A percentile compares a stretch with the other conserved stretches of the same genome.
Evolutionary conservation across 805 yeast genomes (phyloP).

Genomic region (Osmozyma mogii): DNA sequence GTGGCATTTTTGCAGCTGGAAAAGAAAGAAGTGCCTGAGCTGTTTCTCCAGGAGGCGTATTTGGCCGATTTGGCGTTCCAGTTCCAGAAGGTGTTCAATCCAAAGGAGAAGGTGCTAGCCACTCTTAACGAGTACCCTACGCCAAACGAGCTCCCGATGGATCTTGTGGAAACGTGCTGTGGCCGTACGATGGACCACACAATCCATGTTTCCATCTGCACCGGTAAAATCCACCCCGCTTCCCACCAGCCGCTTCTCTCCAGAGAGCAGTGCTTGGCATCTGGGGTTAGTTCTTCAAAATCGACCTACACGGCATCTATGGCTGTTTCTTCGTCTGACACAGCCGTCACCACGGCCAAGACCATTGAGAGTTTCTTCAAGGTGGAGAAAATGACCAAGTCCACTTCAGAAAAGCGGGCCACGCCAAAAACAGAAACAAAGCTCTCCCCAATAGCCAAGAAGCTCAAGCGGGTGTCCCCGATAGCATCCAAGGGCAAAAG

Average conservation of each 20-base stretch:
- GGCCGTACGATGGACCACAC: constrained; percentile 38
- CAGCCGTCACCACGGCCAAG: constrained; percentile 1
- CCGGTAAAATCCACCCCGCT: constrained; percentile 63
- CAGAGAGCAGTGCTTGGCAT: constrained; percentile 34
- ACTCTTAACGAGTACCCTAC: constrained; percentile 53
- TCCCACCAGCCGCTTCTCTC: constrained; percentile 39
- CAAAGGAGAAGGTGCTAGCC: constrained; percentile 38
- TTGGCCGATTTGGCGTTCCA: constrained; percentile 74
- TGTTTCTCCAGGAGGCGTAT: constrained; percentile 51
- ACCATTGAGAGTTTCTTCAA: constrained; percentile 11
- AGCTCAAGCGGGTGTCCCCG: constrained; percentile 7
- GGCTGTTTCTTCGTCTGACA: background rate
- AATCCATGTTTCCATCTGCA: constrained; percentile 49
- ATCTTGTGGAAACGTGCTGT: constrained; percentile 36
- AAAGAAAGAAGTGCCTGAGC: constrained; percentile 52
- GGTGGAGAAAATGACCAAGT: constrained; percentile 1
- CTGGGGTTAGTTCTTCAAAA: constrained; percentile 1
- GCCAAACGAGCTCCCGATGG: constrained; percentile 32
- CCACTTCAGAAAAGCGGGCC: too few species aligned
- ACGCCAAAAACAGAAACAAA: constrained; percentile 1
- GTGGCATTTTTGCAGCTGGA: constrained; percentile 50
- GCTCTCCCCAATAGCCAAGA: constrained; percentile 14
- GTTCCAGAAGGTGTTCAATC: constrained; percentile 81
- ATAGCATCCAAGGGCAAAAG: constrained; percentile 4
- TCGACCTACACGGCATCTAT: too few species aligned